phyloP scores from a whole-genome alignment of 306 rosid species.

The Astragalus membranaceus region DNA sequence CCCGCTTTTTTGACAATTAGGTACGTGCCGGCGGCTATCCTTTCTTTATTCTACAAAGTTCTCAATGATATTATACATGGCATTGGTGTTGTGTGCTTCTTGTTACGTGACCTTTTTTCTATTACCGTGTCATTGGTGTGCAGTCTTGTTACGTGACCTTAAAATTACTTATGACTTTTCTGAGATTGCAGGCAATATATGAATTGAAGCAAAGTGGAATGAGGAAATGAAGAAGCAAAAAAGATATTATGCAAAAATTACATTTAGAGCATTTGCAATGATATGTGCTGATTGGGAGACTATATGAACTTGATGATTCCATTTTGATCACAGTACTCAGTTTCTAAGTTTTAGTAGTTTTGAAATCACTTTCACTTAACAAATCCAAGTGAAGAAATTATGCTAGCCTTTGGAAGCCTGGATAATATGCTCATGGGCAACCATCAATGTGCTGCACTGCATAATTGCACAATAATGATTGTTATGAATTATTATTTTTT shows the following conservation, averaged over 20 bases:
- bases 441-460: constrained; percentile 13
- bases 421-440: constrained; percentile 16
- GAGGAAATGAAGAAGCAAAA: constrained; percentile 20
- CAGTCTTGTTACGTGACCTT: background rate
- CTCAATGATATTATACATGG: background rate
- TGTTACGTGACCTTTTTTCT: background rate
- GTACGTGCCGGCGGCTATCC: constrained; percentile 35
- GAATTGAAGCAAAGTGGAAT: constrained; percentile 19
- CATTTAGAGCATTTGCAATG: constrained; percentile 34
- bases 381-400: constrained; percentile 13
- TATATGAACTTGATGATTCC: constrained; percentile 28
- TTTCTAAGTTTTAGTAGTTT: constrained; percentile 15
- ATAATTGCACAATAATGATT: constrained; percentile 2
- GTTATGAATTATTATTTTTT: background rate
- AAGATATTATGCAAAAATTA: constrained; percentile 25
- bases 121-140: too few relatives aligned
- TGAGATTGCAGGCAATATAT: constrained; percentile 13
- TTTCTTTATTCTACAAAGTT: background rate
- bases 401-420: constrained; percentile 16
- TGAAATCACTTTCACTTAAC: background rate
- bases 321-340: constrained; percentile 21
- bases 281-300: constrained; percentile 31
- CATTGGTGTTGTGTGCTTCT: background rate
- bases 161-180: background rate
- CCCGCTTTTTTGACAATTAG: constrained; percentile 84